Percentiles rank a stretch among this genome's conserved stretches.
These are phyloP conservation scores for Mesotaenium endlicherianum DNA, from an alignment of 139 green algal genomes.

Conservation along the genomic window DNA sequence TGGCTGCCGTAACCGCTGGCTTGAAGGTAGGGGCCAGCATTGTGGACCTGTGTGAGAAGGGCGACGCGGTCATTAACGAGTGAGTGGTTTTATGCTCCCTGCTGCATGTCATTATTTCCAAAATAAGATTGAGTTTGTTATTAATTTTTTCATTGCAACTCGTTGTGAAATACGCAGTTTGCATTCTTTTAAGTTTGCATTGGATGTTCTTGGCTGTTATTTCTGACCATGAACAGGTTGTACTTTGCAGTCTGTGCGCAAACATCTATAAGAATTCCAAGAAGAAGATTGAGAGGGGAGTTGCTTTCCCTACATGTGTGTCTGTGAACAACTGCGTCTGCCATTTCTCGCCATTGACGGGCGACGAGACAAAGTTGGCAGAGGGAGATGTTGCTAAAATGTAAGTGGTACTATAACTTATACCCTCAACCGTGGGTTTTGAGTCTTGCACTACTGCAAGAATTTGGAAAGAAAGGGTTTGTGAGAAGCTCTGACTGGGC, in stretches of 20 bases:
- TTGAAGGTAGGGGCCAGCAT: constrained; percentile 85
- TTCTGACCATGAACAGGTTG: constrained; percentile 9
- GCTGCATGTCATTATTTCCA: too few species aligned
- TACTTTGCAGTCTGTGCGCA: constrained; percentile 53
- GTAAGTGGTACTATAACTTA: constrained; percentile 11
- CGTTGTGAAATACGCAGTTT: neutral
- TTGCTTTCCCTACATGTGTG: constrained; percentile 94
- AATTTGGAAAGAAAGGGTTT: too few species aligned
- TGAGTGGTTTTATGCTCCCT: constrained; percentile 7
- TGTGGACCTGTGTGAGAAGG: constrained; percentile 80
- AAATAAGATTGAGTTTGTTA: too few species aligned
- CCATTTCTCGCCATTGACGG: constrained; percentile 81
- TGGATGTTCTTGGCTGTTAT: neutral
- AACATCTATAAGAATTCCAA: constrained; percentile 82
- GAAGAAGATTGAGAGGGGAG: constrained; percentile 93
- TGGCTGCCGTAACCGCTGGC: constrained; percentile 70
- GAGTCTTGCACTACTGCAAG: too few species aligned
- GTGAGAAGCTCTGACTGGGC: too few species aligned
- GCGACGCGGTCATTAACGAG: constrained; percentile 76
- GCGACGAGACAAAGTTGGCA: constrained; percentile 72
- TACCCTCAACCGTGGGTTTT: too few species aligned
- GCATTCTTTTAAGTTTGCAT: neutral
- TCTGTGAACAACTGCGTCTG: constrained; percentile 91
- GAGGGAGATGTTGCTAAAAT: constrained; percentile 90
- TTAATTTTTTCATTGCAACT: neutral